Percentiles rank a stretch among this genome's conserved stretches.
Conservation (phyloP, 2,329 filamentous ascomycete species). For the Colletotrichum sp. region DNA sequence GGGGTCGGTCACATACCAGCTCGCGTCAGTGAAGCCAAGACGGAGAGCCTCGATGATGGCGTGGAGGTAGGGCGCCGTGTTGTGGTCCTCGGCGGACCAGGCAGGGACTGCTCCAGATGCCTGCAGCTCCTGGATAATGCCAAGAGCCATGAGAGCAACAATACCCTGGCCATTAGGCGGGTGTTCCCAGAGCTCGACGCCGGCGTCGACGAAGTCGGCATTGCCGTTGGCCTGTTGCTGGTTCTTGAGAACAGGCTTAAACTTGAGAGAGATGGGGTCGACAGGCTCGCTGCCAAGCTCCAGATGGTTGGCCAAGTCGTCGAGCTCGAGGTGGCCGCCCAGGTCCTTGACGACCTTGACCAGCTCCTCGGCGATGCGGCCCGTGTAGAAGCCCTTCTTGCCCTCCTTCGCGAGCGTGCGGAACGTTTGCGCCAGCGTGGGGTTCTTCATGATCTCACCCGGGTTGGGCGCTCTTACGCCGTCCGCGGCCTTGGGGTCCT, state of each 20-base stretch:
- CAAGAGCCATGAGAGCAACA: conserved; percentile 91
- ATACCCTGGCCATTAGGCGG: conserved; percentile 97
- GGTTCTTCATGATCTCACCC: conserved; percentile 90
- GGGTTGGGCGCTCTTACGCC: conserved; percentile 77
- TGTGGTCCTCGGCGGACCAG: conserved; percentile 77
- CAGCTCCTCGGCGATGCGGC: conserved; percentile 80
- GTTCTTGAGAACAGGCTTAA: conserved; percentile 43
- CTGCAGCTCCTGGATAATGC: conserved; percentile 88
- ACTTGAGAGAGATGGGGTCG: conserved; percentile 82
- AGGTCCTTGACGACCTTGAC: conserved; percentile 77
- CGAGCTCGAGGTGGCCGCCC: conserved; percentile 79
- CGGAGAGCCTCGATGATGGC: conserved; percentile 86
- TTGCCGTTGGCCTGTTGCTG: neutral
- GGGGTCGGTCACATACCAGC: conserved; percentile 90
- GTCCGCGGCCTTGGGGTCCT: conserved; percentile 68
- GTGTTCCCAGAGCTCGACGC: conserved; percentile 90
- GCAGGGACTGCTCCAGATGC: conserved; percentile 73
- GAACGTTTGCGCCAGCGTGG: conserved; percentile 81
- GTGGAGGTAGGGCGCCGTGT: conserved; percentile 81
- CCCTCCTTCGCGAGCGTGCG: conserved; percentile 77
- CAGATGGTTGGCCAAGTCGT: conserved; percentile 81
- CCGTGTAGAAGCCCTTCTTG: conserved; percentile 90
- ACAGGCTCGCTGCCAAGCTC: conserved; percentile 74
- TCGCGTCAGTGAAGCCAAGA: conserved; percentile 87
- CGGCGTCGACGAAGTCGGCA: conserved; percentile 39